Evolutionary conservation across 1,139 yeast genomes (phyloP), one percentile per base, ranked within the genome.

Genomic region (Yamadazyma triangularis): DNA sequence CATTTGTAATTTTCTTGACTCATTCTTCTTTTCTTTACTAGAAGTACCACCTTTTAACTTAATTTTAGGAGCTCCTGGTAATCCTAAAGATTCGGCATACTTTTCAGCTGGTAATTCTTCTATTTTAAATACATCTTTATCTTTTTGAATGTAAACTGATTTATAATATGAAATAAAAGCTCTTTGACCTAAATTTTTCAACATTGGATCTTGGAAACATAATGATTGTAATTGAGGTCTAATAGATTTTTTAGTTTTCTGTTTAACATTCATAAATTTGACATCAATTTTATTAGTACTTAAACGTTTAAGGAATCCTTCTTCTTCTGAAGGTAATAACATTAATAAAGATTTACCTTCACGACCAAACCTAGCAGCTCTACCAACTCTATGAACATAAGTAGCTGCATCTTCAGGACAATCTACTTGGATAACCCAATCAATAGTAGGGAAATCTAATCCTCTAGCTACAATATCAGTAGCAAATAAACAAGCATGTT

Each of bases 381-480:
- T 77, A 1, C 99, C 99, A 4, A 88, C 98, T 51, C 99, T 72
- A 50, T 91, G 99, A 31, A 91, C 86, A 56, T 93, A 91, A 0
- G 98, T 93, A 19, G 93, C 93, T 1, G 82, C 77, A 56, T 89
- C 96, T 55, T 91, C 99, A 0, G 99, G 98, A 42, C 95, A 86
- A 57, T 91, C 99, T 0, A 88, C 75, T 57, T 91, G 99, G 9
- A 91, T 67, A 13, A 91, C 96, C 99, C 99, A 91, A 50, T 91
- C 96, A 33, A 91, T 87, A 1, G 95, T 83, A 1, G 99, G 98
- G 61, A 93, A 89, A 60, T 91, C 99, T 33, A 91, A 73, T 10
- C 99, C 99, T 55, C 99, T 72, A 1, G 99, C 97, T 18, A 89
- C 97, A 34, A 91, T 86, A 62, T 91, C 99, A 0, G 99, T 91